These are phyloP conservation scores for Dipodascopsis uninucleata DNA, from an alignment of 805 yeast species.

Conservation along the genomic window DNA sequence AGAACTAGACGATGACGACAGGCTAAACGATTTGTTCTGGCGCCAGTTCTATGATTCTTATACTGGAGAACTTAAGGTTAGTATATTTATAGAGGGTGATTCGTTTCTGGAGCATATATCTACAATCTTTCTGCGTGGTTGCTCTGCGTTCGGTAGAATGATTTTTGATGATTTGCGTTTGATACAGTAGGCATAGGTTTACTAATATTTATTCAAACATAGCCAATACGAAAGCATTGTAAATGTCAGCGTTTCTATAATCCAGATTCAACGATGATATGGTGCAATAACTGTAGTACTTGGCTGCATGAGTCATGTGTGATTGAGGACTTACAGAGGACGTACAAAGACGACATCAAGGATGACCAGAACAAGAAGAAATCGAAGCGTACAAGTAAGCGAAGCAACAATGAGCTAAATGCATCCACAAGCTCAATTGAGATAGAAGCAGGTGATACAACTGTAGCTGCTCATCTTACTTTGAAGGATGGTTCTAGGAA, in stretches of 20 bases:
- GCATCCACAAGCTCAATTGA: too few relatives aligned
- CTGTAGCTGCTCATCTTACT: too few relatives aligned
- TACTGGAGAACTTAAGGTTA: conserved; percentile 14
- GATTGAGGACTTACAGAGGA: conserved; percentile 12
- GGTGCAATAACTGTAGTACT: conserved; percentile 16
- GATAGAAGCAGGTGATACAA: too few relatives aligned
- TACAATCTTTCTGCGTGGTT: too few relatives aligned
- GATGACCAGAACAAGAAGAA: neutral
- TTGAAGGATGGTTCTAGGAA: too few relatives aligned
- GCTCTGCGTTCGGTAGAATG: too few relatives aligned
- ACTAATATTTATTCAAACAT: neutral
- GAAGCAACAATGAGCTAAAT: too few relatives aligned
- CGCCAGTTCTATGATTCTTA: conserved; percentile 23
- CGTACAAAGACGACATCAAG: conserved; percentile 10
- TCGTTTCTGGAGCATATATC: too few relatives aligned
- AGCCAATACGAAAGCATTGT: conserved; percentile 22
- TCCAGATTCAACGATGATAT: conserved; percentile 19
- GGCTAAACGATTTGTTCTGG: conserved; percentile 20
- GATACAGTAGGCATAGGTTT: too few relatives aligned
- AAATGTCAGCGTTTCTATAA: conserved; percentile 13
- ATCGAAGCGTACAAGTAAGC: too few relatives aligned
- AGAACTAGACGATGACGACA: conserved; percentile 9
- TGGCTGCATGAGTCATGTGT: conserved; percentile 22
- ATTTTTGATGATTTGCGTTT: too few relatives aligned
- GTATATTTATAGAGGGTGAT: neutral